phyloP scores from a whole-genome alignment of 257 asterid genomes.

The Forsythia suspensa region DNA sequence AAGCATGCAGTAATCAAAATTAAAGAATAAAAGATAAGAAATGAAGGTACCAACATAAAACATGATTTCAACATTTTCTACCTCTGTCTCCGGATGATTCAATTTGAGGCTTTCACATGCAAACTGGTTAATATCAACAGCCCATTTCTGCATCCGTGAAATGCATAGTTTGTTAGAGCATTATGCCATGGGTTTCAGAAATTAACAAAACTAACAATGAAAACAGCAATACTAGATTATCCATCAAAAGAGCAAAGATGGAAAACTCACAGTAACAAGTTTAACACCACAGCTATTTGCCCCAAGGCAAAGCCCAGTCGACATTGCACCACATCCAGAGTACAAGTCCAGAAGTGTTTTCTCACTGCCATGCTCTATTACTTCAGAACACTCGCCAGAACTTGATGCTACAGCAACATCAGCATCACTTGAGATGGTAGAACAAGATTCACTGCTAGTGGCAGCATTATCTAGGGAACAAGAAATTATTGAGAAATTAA shows the following conservation, averaged over 20 bases:
- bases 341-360: slow-evolving; percentile 63
- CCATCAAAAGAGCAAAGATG: not conserved
- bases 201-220: not conserved
- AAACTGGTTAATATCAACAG: slow-evolving; percentile 60
- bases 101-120: slow-evolving; percentile 72
- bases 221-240: not conserved
- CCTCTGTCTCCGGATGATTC: slow-evolving; percentile 86
- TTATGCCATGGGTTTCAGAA: not conserved
- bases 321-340: slow-evolving; percentile 98
- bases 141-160: slow-evolving; percentile 70
- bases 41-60: not conserved
- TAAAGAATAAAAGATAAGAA: not conserved
- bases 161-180: not conserved
- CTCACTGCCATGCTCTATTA: slow-evolving; percentile 29
- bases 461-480: slow-evolving; percentile 36
- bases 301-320: slow-evolving; percentile 85
- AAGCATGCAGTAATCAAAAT: not conserved
- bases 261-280: slow-evolving; percentile 63
- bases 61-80: slow-evolving; percentile 9
- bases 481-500: not conserved
- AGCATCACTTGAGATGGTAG: slow-evolving; percentile 59
- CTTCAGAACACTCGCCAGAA: slow-evolving; percentile 18
- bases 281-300: slow-evolving; percentile 62
- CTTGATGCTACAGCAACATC: slow-evolving; percentile 24
- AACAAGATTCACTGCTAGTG: slow-evolving; percentile 45